Conservation (phyloP, 345 rosid genomes). For the Noccaea bulbosa region DNA sequence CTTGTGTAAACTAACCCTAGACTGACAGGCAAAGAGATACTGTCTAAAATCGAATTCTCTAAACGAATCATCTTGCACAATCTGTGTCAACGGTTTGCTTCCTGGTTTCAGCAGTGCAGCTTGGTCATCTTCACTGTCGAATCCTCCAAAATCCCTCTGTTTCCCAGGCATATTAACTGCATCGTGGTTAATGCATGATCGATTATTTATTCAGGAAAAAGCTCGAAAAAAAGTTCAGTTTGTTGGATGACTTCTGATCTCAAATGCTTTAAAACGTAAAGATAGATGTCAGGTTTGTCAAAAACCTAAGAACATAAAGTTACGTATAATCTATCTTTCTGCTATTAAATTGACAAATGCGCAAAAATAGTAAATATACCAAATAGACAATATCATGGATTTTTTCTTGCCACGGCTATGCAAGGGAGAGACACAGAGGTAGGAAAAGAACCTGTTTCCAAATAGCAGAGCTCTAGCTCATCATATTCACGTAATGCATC, state of each 20-base stretch:
- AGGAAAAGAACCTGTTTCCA: constrained; percentile 75
- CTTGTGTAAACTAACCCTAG: constrained; percentile 60
- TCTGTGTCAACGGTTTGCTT: constrained; percentile 70
- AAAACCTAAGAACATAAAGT: constrained; percentile 15
- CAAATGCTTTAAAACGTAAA: constrained; percentile 17
- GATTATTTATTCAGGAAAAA: constrained; percentile 15
- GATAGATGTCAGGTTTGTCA: constrained; percentile 13
- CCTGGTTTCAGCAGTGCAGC: constrained; percentile 81
- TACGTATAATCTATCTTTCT: constrained; percentile 7
- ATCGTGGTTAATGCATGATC: constrained; percentile 29
- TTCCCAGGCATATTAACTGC: constrained; percentile 77
- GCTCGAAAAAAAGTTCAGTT: constrained; percentile 12
- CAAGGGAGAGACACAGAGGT: constrained; percentile 21
- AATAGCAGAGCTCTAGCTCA: constrained; percentile 91
- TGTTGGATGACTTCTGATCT: constrained; percentile 23
- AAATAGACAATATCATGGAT: constrained; percentile 1
- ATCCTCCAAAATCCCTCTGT: constrained; percentile 89
- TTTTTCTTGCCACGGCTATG: constrained; percentile 1
- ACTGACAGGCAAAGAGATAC: constrained; percentile 91
- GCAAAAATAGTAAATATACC: not conserved
- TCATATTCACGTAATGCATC: constrained; percentile 98
- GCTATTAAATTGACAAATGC: not conserved
- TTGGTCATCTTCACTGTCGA: constrained; percentile 85
- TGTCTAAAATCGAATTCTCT: constrained; percentile 95
- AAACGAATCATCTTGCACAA: constrained; percentile 92